Percentiles rank a stretch among this genome's conserved stretches.
These are phyloP conservation scores for Spirogloea muscicola DNA, from an alignment of 139 green algal genomes.

Conservation along the genomic window DNA sequence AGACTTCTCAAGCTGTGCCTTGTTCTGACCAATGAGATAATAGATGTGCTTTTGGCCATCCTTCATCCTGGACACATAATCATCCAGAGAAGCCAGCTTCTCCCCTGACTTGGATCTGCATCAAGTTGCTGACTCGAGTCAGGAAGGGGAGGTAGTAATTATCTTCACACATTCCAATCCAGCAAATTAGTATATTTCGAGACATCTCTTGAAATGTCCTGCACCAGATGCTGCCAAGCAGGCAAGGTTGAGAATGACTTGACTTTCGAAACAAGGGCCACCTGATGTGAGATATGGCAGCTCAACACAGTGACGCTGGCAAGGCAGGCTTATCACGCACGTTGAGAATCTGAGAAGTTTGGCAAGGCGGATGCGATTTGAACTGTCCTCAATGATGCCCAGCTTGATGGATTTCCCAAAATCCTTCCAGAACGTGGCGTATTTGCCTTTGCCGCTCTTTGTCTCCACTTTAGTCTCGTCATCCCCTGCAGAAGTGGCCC, in stretches of 20 bases:
- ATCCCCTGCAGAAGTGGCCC: slow-evolving; percentile 8
- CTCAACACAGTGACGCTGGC: no score
- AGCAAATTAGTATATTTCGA: no score
- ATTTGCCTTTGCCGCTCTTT: slow-evolving; percentile 54
- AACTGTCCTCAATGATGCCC: slow-evolving; percentile 91
- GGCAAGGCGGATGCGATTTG: slow-evolving; percentile 75
- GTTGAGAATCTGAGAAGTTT: slow-evolving; percentile 77
- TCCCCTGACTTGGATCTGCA: slow-evolving; percentile 62
- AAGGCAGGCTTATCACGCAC: no score
- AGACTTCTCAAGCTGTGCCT: slow-evolving; percentile 72
- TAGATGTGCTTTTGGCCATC: slow-evolving; percentile 92
- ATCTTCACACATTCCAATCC: no score
- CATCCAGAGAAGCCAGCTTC: slow-evolving; percentile 74
- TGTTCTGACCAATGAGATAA: slow-evolving; percentile 75
- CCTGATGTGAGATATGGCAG: no score
- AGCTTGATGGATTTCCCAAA: slow-evolving; percentile 93
- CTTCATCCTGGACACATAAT: slow-evolving; percentile 92
- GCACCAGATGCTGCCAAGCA: no score
- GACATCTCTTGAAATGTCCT: no score
- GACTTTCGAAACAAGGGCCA: no score
- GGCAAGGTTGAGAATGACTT: no score
- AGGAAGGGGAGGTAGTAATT: no score
- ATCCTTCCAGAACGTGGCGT: slow-evolving; percentile 83
- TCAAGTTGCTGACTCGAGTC: no score
- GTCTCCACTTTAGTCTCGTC: slow-evolving; percentile 49